phyloP scores from a whole-genome alignment of 139 green algal genomes.

The Asterochloris sp. region DNA sequence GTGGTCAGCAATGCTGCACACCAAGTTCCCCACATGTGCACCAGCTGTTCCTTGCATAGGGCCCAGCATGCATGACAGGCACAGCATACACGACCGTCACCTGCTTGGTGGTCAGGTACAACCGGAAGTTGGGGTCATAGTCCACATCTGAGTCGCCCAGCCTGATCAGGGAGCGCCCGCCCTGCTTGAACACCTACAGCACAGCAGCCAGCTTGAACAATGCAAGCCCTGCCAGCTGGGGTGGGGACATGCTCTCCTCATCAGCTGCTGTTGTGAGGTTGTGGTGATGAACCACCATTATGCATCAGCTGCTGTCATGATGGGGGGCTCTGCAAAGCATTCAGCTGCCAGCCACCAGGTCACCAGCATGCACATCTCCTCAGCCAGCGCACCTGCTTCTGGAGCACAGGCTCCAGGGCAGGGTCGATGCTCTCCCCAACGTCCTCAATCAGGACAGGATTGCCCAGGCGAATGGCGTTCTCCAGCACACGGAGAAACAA shows the following conservation, averaged over 20 bases:
- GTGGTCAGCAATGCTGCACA: no score
- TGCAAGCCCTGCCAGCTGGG: no score
- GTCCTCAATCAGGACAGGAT: slow-evolving; percentile 21
- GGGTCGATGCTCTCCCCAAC: slow-evolving; percentile 16
- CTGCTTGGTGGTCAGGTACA: slow-evolving; percentile 69
- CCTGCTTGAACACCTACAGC: slow-evolving; percentile 46
- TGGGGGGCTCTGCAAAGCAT: background rate
- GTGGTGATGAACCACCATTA: no score
- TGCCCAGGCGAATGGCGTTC: slow-evolving; percentile 1
- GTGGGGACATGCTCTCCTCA: background rate
- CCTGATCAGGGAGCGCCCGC: slow-evolving; percentile 61
- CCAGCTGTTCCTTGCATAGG: no score
- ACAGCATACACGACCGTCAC: no score
- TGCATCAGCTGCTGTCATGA: background rate
- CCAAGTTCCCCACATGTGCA: no score
- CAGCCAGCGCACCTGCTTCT: slow-evolving; percentile 9
- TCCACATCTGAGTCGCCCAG: slow-evolving; percentile 77
- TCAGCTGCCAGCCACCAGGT: no score
- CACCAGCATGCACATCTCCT: no score
- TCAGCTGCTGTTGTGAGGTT: background rate
- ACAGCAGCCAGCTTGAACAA: background rate
- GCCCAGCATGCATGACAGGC: no score
- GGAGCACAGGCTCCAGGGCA: slow-evolving; percentile 16
- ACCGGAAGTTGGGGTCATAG: slow-evolving; percentile 75
- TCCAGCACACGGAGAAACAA: slow-evolving; percentile 9